These are phyloP conservation scores for Yarrowia alimentaria DNA, from an alignment of 805 yeast genomes.

Conservation along the genomic window DNA sequence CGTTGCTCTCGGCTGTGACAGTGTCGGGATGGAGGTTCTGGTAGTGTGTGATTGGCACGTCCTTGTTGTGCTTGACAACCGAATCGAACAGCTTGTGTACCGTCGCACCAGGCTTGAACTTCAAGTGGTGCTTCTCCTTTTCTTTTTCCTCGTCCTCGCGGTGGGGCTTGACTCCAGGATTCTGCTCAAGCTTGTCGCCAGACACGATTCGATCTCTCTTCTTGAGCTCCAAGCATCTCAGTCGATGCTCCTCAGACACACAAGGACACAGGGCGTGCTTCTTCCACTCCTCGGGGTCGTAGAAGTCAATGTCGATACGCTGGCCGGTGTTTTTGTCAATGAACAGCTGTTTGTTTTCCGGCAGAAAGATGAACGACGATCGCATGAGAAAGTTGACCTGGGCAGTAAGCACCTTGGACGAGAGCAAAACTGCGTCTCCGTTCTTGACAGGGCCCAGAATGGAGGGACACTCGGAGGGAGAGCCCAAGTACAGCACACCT, in stretches of 20 bases:
- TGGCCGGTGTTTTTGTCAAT: slow-evolving; percentile 47
- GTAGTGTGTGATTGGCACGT: slow-evolving; percentile 22
- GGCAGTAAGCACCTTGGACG: slow-evolving; percentile 70
- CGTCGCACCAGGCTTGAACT: background rate
- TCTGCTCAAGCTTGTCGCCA: too few relatives aligned
- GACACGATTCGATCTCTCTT: too few relatives aligned
- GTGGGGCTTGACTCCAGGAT: too few relatives aligned
- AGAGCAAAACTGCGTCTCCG: slow-evolving; percentile 76
- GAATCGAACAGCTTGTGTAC: slow-evolving; percentile 6
- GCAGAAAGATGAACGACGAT: slow-evolving; percentile 74
- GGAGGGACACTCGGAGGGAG: slow-evolving; percentile 80
- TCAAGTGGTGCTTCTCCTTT: slow-evolving; percentile 23
- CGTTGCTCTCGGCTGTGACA: slow-evolving; percentile 8
- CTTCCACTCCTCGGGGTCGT: slow-evolving; percentile 78
- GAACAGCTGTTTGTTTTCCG: slow-evolving; percentile 71
- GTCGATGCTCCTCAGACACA: slow-evolving; percentile 44
- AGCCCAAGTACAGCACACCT: slow-evolving; percentile 77
- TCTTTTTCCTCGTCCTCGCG: too few relatives aligned
- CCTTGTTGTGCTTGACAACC: slow-evolving; percentile 7
- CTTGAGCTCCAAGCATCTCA: slow-evolving; percentile 26
- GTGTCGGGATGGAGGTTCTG: slow-evolving; percentile 24
- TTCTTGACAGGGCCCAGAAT: slow-evolving; percentile 80
- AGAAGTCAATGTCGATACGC: slow-evolving; percentile 58
- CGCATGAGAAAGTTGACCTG: slow-evolving; percentile 89
- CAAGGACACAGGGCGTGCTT: slow-evolving; percentile 72